A percentile compares a stretch with the other conserved stretches of the same genome.
Conservation (phyloP, 495 filamentous ascomycete species). For the Aspergillus kassunensis region DNA sequence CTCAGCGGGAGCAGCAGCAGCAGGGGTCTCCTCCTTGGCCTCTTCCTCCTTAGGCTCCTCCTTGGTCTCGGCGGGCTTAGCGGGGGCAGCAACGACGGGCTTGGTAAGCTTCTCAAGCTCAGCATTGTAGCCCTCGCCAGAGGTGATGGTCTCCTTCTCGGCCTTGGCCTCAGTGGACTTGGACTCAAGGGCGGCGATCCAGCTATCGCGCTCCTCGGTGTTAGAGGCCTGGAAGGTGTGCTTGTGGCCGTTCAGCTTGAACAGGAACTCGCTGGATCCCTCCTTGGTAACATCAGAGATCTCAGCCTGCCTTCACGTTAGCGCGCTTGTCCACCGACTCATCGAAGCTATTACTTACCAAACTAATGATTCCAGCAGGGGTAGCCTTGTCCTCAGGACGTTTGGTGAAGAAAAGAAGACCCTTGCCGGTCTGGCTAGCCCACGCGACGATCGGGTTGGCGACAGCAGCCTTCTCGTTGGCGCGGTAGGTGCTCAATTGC, state of each 20-base stretch:
- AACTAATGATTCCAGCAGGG: conserved; percentile 76
- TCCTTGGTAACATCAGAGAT: conserved; percentile 72
- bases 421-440: conserved; percentile 91
- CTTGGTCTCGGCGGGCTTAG: conserved; percentile 50
- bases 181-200: conserved; percentile 72
- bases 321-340: background rate
- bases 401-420: conserved; percentile 90
- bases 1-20: conserved; percentile 36
- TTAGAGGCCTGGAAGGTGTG: conserved; percentile 79
- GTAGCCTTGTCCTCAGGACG: conserved; percentile 72
- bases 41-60: conserved; percentile 40
- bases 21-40: conserved; percentile 37
- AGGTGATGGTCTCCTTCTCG: conserved; percentile 60
- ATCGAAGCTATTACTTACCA: conserved; percentile 52
- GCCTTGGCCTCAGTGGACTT: conserved; percentile 77
- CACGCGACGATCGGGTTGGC: conserved; percentile 80
- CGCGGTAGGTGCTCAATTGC: conserved; percentile 68
- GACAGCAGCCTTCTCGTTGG: conserved; percentile 75
- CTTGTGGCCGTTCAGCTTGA: conserved; percentile 82
- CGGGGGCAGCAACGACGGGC: conserved; percentile 44
- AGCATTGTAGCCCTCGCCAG: conserved; percentile 75
- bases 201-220: conserved; percentile 79
- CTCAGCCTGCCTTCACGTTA: conserved; percentile 58
- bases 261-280: conserved; percentile 72
- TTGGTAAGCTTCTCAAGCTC: conserved; percentile 66